Percentiles rank a stretch among this genome's conserved stretches.
Conservation (phyloP, 2,329 filamentous ascomycete species). For the Diaporthe helianthi region DNA sequence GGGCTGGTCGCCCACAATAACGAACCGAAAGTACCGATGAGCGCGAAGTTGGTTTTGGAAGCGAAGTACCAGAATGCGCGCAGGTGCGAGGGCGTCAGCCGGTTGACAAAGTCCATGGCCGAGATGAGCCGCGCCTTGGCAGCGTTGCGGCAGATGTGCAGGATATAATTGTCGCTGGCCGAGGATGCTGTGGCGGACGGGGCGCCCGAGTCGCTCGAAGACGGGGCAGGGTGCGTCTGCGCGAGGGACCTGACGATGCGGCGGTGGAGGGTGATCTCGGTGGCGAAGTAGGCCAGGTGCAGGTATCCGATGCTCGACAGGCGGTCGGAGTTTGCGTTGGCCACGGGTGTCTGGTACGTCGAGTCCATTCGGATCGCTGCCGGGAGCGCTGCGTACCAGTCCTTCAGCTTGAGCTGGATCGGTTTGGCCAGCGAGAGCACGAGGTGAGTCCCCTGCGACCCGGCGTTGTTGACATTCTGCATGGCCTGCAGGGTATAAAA, state of each 20-base stretch:
- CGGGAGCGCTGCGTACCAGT: slow-evolving; percentile 80
- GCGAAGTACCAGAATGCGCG: slow-evolving; percentile 94
- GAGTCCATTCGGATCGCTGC: slow-evolving; percentile 69
- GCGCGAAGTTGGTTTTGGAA: slow-evolving; percentile 87
- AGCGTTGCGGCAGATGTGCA: slow-evolving; percentile 91
- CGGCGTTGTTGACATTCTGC: slow-evolving; percentile 70
- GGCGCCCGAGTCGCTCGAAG: slow-evolving; percentile 35
- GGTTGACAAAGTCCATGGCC: slow-evolving; percentile 97
- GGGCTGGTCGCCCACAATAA: slow-evolving; percentile 89
- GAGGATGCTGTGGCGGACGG: slow-evolving; percentile 37
- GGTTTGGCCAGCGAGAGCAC: slow-evolving; percentile 80
- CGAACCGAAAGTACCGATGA: slow-evolving; percentile 93
- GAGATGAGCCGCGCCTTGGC: slow-evolving; percentile 94
- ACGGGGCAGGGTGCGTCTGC: slow-evolving; percentile 45
- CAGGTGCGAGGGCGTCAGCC: slow-evolving; percentile 83
- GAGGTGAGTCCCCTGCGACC: slow-evolving; percentile 72
- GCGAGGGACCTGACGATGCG: slow-evolving; percentile 85
- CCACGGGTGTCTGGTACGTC: slow-evolving; percentile 50
- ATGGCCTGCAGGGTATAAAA: slow-evolving; percentile 84
- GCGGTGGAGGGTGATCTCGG: slow-evolving; percentile 91
- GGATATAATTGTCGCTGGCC: slow-evolving; percentile 77
- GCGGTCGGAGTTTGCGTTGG: slow-evolving; percentile 49
- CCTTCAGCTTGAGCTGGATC: slow-evolving; percentile 81
- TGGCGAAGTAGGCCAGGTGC: slow-evolving; percentile 91
- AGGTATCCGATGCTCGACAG: slow-evolving; percentile 76